phyloP scores from a whole-genome alignment of 2,329 filamentous ascomycete species.

The Stagonosporopsis rhizophila region DNA sequence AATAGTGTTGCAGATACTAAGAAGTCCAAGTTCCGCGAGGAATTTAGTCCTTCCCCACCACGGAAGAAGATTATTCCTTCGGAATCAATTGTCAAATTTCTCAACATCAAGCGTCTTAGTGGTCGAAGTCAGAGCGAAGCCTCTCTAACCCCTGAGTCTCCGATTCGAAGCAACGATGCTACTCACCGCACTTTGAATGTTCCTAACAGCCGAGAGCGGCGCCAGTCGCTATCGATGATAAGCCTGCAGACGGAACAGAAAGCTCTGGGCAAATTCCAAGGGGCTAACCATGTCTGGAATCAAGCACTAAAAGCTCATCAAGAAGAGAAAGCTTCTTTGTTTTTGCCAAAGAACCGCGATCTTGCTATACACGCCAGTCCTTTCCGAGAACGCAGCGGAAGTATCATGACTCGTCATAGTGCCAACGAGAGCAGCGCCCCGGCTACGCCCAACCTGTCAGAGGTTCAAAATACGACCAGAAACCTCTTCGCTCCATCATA shows the following conservation, averaged over 20 bases:
- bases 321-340: constrained; percentile 45
- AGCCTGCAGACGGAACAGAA: constrained; percentile 41
- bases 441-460: background rate
- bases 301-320: constrained; percentile 46
- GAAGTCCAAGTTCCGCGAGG: constrained; percentile 46
- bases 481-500: background rate
- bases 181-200: constrained; percentile 23
- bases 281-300: constrained; percentile 44
- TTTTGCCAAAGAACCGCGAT: constrained; percentile 42
- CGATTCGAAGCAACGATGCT: constrained; percentile 27
- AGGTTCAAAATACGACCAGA: background rate
- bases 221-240: constrained; percentile 40
- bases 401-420: constrained; percentile 21
- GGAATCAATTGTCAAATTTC: constrained; percentile 40
- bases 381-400: constrained; percentile 44
- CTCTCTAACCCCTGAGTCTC: constrained; percentile 24
- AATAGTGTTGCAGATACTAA: constrained; percentile 44
- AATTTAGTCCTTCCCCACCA: constrained; percentile 44
- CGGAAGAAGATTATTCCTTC: constrained; percentile 35
- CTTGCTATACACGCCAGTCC: constrained; percentile 36
- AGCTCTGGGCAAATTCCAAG: constrained; percentile 31
- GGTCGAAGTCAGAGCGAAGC: constrained; percentile 44
- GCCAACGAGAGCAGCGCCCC: background rate
- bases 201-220: constrained; percentile 28
- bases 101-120: constrained; percentile 37